A percentile compares a stretch with the other conserved stretches of the same genome.
Evolutionary conservation across 441 rosid genomes (phyloP).

Genomic region (Pelargonium citronellum): DNA sequence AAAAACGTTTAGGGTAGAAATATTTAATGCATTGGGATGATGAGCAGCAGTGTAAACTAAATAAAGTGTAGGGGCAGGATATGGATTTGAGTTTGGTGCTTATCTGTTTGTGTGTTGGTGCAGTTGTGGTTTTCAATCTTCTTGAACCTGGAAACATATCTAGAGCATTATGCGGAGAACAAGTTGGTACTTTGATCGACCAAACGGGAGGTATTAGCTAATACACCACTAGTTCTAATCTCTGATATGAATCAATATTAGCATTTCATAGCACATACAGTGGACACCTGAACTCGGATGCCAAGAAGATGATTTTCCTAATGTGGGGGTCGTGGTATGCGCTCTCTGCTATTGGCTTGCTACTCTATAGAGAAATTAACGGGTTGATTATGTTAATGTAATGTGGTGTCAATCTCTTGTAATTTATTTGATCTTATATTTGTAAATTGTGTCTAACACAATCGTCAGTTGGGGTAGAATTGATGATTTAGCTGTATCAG

Average conservation of each 20-base stretch:
- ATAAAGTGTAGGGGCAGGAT: too few species aligned
- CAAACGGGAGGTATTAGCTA: conserved; percentile 37
- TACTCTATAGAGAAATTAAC: background rate
- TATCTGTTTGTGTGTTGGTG: conserved; percentile 6
- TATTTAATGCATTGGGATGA: background rate
- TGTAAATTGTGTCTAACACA: background rate
- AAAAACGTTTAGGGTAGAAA: background rate
- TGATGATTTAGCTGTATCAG: too few species aligned
- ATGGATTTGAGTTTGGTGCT: background rate
- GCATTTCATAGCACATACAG: background rate
- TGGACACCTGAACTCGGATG: background rate
- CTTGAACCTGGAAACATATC: conserved; percentile 63
- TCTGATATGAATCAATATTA: background rate
- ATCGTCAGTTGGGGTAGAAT: too few species aligned
- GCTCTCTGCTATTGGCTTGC: background rate
- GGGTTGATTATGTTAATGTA: background rate
- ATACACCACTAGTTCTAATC: background rate
- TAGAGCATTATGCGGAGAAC: conserved; percentile 61
- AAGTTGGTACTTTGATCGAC: conserved; percentile 63
- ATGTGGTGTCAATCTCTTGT: background rate
- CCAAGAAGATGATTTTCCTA: too few species aligned
- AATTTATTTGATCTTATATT: background rate
- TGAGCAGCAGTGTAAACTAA: too few species aligned
- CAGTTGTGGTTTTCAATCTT: conserved; percentile 70
- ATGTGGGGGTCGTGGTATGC: background rate